A percentile compares a stretch with the other conserved stretches of the same genome.
These are phyloP conservation scores for Picea abies DNA, from an alignment of 83 land plant genomes.

Conservation along the genomic window DNA sequence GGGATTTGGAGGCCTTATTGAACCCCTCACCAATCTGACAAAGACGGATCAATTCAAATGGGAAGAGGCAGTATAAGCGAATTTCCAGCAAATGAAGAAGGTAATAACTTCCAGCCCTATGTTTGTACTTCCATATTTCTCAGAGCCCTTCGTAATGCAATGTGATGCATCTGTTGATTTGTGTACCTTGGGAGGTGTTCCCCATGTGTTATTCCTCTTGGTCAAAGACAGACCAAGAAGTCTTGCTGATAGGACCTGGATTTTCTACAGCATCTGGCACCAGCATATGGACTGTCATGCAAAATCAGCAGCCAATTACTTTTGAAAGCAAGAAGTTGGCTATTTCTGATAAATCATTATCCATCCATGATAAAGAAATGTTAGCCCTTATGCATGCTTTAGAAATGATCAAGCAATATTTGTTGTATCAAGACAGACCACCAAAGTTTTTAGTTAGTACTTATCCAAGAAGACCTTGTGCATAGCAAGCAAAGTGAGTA, in stretches of 20 bases:
- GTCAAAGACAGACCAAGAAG: no score
- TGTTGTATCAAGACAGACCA: background rate
- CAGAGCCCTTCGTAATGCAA: background rate
- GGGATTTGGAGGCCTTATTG: background rate
- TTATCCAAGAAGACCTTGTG: background rate
- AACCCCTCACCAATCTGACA: no score
- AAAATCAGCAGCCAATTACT: background rate
- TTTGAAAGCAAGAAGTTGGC: background rate
- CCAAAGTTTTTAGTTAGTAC: background rate
- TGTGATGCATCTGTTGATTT: no score
- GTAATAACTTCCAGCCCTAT: background rate
- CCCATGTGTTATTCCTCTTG: no score
- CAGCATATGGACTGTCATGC: background rate
- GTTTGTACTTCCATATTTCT: background rate
- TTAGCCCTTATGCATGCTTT: background rate
- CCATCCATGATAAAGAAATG: background rate
- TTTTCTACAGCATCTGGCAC: no score
- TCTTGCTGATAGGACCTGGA: no score
- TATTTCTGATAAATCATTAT: background rate
- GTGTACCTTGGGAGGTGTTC: no score
- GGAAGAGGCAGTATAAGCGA: no score
- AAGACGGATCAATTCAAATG: no score
- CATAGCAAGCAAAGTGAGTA: background rate
- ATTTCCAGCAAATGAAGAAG: no score
- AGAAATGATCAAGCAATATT: background rate